Conservation (phyloP, 345 rosid species). For the Fremontodendron californicum region DNA sequence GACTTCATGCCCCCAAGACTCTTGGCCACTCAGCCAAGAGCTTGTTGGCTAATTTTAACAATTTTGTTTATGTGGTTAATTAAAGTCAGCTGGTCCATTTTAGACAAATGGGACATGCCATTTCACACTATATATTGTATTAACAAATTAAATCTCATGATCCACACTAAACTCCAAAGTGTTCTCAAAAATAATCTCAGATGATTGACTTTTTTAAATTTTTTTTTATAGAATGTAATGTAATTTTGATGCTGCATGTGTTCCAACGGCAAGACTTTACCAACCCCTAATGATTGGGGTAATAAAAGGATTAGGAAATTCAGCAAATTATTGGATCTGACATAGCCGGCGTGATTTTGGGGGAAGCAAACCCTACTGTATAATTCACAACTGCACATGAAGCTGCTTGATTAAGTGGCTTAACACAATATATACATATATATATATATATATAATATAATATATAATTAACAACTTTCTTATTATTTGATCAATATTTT, state of each 20-base stretch:
- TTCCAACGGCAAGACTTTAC: background rate
- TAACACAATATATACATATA: background rate
- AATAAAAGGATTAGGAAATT: background rate
- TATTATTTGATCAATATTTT: background rate
- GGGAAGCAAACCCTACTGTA: conserved; percentile 12
- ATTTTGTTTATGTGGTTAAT: background rate
- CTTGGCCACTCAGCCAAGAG: too few species aligned
- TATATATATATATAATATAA: too few species aligned
- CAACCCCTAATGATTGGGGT: conserved; percentile 22
- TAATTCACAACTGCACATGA: conserved; percentile 12
- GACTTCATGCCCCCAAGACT: too few species aligned
- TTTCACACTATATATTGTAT: background rate
- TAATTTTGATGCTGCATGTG: background rate
- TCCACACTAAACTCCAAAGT: background rate
- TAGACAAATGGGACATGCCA: conserved; percentile 2
- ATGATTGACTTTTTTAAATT: background rate
- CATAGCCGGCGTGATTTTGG: conserved; percentile 33
- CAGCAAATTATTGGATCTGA: conserved; percentile 10
- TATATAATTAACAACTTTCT: background rate
- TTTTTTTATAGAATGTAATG: background rate
- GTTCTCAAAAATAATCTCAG: too few species aligned
- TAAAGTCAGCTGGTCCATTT: background rate
- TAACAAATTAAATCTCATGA: background rate
- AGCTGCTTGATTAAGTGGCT: conserved; percentile 6
- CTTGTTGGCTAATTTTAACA: too few species aligned